Percentiles rank a stretch among this genome's conserved stretches.
These are phyloP conservation scores for Fusarium euwallaceae DNA, from an alignment of 2,329 filamentous ascomycete genomes.

Conservation along the genomic window DNA sequence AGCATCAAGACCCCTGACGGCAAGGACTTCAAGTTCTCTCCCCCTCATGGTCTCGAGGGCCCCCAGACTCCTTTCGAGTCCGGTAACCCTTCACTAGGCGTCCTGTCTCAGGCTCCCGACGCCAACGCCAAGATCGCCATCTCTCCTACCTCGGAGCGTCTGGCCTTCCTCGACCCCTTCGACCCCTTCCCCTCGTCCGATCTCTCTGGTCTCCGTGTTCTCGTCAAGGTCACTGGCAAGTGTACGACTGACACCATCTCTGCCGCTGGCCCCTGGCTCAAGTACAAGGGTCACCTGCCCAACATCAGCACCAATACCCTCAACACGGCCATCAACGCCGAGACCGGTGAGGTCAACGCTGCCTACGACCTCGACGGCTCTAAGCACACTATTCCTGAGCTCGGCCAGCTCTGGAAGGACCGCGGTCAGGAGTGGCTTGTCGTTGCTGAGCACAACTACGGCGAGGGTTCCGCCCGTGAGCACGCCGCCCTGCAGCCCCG, in stretches of 20 bases:
- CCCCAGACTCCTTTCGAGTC: conserved; percentile 77
- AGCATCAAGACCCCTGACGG: conserved; percentile 84
- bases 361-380: conserved; percentile 89
- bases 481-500: conserved; percentile 91
- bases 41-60: conserved; percentile 78
- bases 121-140: conserved; percentile 80
- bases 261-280: conserved; percentile 93
- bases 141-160: conserved; percentile 87
- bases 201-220: conserved; percentile 81
- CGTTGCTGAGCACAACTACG: conserved; percentile 97
- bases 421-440: conserved; percentile 87
- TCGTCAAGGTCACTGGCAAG: conserved; percentile 97
- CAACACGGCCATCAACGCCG: conserved; percentile 93
- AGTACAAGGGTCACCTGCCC: conserved; percentile 98
- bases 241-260: conserved; percentile 99
- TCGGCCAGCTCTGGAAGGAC: conserved; percentile 86
- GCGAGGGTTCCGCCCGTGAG: conserved; percentile 89
- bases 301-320: conserved; percentile 99
- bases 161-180: conserved; percentile 93
- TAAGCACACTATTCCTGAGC: conserved; percentile 83
- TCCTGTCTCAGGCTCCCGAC: conserved; percentile 79
- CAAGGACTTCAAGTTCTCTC: conserved; percentile 84
- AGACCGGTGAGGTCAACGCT: conserved; percentile 91
- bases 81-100: conserved; percentile 81
- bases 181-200: conserved; percentile 83